These are phyloP conservation scores for Kurtzmaniella quercitrusa DNA, from an alignment of 1,139 yeast genomes.

Conservation along the genomic window DNA sequence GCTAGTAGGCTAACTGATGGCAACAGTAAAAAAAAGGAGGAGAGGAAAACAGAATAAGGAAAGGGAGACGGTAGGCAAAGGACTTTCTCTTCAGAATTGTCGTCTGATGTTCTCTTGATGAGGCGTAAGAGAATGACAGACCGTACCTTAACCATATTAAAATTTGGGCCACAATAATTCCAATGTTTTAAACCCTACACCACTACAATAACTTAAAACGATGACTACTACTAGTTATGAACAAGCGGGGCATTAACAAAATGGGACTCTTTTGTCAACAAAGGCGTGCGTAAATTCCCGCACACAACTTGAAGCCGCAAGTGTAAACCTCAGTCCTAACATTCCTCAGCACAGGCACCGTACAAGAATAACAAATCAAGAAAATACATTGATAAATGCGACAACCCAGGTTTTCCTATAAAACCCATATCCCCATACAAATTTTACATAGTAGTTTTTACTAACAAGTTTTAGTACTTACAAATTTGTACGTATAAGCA, in stretches of 20 bases:
- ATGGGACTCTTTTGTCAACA: not conserved
- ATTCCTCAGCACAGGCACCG: constrained; percentile 12
- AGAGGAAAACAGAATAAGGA: not conserved
- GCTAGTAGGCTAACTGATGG: too few species aligned
- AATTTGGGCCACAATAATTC: too few species aligned
- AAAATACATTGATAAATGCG: constrained; percentile 4
- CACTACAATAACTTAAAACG: too few species aligned
- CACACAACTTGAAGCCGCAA: constrained; percentile 4
- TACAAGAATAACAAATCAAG: not conserved
- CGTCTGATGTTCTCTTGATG: too few species aligned
- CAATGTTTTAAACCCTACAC: too few species aligned
- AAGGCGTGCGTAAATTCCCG: constrained; percentile 9
- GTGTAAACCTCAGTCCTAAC: constrained; percentile 19
- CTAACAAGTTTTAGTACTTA: constrained; percentile 6
- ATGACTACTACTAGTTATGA: constrained; percentile 3
- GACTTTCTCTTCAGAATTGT: too few species aligned
- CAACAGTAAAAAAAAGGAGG: too few species aligned
- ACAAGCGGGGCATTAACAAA: constrained; percentile 8
- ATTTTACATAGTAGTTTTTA: constrained; percentile 6
- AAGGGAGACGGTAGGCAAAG: not conserved
- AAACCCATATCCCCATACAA: constrained; percentile 9
- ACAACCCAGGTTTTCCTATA: constrained; percentile 7
- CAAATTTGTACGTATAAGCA: constrained; percentile 8
- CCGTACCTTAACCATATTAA: too few species aligned
- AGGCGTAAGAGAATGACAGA: too few species aligned